Conservation (phyloP, 441 rosid genomes). For the Brassica hybrid region DNA sequence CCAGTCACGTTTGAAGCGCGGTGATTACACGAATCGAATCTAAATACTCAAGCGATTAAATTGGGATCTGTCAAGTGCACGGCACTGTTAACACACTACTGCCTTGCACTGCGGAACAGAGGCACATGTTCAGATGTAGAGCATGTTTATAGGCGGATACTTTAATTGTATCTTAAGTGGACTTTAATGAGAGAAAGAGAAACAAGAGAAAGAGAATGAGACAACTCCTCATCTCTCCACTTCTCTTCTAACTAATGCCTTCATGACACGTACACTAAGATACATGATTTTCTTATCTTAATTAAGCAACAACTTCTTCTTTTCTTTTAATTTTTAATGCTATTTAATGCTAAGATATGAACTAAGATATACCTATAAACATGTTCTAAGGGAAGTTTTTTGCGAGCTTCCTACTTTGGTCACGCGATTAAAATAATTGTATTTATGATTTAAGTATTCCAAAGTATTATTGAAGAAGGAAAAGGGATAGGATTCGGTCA, state of each 20-base stretch:
- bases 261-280: no score
- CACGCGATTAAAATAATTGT: neutral
- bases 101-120: constrained; percentile 40
- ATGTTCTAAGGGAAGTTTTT: constrained; percentile 38
- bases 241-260: no score
- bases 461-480: constrained; percentile 1
- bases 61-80: constrained; percentile 37
- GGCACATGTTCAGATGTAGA: constrained; percentile 45
- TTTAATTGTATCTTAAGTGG: no score
- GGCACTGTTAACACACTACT: constrained; percentile 30
- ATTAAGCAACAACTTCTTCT: no score
- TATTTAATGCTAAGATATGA: no score
- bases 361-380: no score
- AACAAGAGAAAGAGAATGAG: no score
- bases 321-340: no score
- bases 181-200: no score
- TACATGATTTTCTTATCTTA: no score
- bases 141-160: no score
- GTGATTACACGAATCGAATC: neutral
- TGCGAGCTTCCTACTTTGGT: constrained; percentile 40
- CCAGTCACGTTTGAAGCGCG: neutral
- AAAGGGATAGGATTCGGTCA: constrained; percentile 28
- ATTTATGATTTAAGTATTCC: neutral
- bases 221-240: no score
- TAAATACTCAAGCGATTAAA: neutral